A percentile compares a stretch with the other conserved stretches of the same genome.
Evolutionary conservation across 164 flowering plant genomes (phyloP).

Genomic region (Stephania cephalantha): DNA sequence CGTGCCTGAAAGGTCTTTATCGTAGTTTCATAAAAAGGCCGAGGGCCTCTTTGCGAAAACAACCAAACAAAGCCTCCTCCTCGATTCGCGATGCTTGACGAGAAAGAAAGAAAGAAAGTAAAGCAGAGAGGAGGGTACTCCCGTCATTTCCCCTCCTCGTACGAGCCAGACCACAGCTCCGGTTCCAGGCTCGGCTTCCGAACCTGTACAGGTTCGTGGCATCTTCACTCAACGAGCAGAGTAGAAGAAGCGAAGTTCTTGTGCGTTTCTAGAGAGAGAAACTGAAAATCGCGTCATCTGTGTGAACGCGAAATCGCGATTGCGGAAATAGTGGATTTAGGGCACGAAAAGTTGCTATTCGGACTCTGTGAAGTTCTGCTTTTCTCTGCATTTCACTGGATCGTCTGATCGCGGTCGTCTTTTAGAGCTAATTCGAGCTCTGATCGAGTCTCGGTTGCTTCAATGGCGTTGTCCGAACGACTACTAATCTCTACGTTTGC

Average conservation of each 20-base stretch:
- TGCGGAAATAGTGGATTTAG: constrained; percentile 18
- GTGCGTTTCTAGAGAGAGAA: neutral
- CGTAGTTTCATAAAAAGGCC: neutral
- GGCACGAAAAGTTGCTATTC: constrained; percentile 9
- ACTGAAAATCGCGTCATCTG: constrained; percentile 7
- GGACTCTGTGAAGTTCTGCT: neutral
- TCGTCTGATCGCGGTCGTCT: neutral
- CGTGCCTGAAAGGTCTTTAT: neutral
- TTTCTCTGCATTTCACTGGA: neutral
- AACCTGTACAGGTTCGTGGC: constrained; percentile 7
- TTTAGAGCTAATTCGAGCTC: neutral
- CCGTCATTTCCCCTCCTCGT: neutral
- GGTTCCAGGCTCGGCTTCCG: neutral
- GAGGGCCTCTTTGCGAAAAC: constrained; percentile 1
- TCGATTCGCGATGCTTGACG: constrained; percentile 3
- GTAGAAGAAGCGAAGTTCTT: neutral
- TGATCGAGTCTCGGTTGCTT: neutral
- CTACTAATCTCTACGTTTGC: neutral
- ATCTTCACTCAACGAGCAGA: neutral
- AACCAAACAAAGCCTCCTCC: neutral
- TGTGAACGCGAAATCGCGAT: constrained; percentile 10
- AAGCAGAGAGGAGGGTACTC: neutral
- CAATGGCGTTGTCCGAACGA: neutral
- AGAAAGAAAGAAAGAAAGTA: neutral
- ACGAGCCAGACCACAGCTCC: neutral